Evolutionary conservation across 2,329 filamentous ascomycete species (phyloP).

Genomic region (Exophiala calicioides): DNA sequence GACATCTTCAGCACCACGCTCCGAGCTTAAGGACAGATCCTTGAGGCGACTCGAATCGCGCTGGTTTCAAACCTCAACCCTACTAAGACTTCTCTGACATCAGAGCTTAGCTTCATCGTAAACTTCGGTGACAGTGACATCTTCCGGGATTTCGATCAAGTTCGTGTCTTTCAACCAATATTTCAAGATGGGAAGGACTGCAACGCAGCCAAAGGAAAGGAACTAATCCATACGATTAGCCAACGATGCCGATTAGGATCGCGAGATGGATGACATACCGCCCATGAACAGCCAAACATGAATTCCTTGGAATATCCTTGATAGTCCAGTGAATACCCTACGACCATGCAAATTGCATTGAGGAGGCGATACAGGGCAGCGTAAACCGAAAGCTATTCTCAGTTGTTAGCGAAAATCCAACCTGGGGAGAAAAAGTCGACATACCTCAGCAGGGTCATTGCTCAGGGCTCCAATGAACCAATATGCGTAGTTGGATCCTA

Average conservation of each 20-base stretch:
- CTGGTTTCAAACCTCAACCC: too few relatives aligned
- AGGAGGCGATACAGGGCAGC: constrained; percentile 21
- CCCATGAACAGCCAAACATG: constrained; percentile 33
- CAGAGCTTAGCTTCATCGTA: too few relatives aligned
- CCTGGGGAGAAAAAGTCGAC: too few relatives aligned
- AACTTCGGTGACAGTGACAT: too few relatives aligned
- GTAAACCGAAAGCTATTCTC: constrained; percentile 25
- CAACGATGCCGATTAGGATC: neutral
- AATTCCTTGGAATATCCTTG: constrained; percentile 6
- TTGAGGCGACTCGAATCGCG: too few relatives aligned
- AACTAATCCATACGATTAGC: constrained; percentile 1
- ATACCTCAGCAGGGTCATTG: neutral
- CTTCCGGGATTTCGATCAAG: too few relatives aligned
- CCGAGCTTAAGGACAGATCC: too few relatives aligned
- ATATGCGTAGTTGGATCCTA: too few relatives aligned
- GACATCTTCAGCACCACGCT: too few relatives aligned
- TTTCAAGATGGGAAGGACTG: constrained; percentile 2
- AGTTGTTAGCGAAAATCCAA: too few relatives aligned
- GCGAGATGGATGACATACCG: constrained; percentile 33
- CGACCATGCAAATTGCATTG: neutral
- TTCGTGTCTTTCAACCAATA: constrained; percentile 10
- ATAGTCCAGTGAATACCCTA: constrained; percentile 1
- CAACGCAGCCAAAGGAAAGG: neutral
- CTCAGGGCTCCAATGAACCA: constrained; percentile 2
- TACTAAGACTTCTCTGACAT: too few relatives aligned